These are phyloP conservation scores for Heliamphora exappendiculata DNA, from an alignment of 148 eudicot genomes.

Conservation along the genomic window DNA sequence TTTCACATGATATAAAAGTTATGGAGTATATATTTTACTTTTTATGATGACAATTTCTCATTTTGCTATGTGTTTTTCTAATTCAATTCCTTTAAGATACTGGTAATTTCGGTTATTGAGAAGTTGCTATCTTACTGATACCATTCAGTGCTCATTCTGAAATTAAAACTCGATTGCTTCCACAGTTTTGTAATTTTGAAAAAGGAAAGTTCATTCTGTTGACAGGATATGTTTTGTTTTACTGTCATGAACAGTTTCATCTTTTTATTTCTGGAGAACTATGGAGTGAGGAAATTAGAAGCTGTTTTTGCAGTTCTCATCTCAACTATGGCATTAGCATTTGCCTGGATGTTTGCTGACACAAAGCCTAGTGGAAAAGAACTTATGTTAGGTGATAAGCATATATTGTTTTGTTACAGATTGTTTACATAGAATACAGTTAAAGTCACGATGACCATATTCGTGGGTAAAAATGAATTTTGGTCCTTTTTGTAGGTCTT, in stretches of 20 bases:
- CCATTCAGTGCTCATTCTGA: slow-evolving; percentile 1
- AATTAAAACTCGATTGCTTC: neutral
- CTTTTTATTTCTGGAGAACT: slow-evolving; percentile 76
- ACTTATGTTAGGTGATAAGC: slow-evolving; percentile 51
- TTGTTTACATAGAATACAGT: neutral
- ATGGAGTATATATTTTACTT: neutral
- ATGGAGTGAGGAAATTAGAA: slow-evolving; percentile 86
- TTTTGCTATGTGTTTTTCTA: neutral
- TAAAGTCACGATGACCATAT: neutral
- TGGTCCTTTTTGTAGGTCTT: slow-evolving; percentile 46
- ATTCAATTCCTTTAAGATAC: neutral
- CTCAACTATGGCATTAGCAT: slow-evolving; percentile 71
- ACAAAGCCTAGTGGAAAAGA: slow-evolving; percentile 68
- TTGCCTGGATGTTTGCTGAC: slow-evolving; percentile 90
- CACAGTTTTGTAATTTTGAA: neutral
- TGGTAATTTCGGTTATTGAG: neutral
- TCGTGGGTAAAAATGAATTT: neutral
- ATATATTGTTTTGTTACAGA: neutral
- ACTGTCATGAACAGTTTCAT: slow-evolving; percentile 47
- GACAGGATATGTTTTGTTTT: slow-evolving; percentile 10
- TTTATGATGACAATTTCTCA: neutral
- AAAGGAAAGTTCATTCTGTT: slow-evolving; percentile 13
- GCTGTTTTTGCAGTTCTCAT: slow-evolving; percentile 73
- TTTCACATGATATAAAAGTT: neutral
- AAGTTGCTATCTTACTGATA: too few relatives aligned